phyloP scores from a whole-genome alignment of 1,284 basidiomycete genomes.

The Bjerkandera adusta region DNA sequence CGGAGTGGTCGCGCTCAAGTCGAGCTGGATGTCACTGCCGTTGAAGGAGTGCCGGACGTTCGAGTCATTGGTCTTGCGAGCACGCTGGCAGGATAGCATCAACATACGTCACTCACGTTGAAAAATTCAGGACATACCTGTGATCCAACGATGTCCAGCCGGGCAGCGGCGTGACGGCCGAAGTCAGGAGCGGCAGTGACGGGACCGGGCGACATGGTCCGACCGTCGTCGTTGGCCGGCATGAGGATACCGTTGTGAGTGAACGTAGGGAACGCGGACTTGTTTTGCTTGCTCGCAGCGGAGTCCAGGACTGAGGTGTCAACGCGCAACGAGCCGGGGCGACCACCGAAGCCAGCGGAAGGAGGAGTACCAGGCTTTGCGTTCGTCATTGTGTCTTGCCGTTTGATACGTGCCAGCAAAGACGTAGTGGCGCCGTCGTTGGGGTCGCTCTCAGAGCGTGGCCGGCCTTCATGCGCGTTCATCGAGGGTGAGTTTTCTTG shows the following conservation, averaged over 20 bases:
- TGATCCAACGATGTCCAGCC: constrained; percentile 69
- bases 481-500: constrained; percentile 49
- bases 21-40: constrained; percentile 61
- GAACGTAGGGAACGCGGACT: constrained; percentile 78
- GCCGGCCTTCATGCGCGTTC: constrained; percentile 52
- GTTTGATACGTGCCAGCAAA: constrained; percentile 71
- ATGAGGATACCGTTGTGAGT: constrained; percentile 69
- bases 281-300: constrained; percentile 65
- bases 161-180: constrained; percentile 65
- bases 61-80: constrained; percentile 49
- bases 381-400: constrained; percentile 42
- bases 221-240: constrained; percentile 55
- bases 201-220: constrained; percentile 70
- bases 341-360: constrained; percentile 38
- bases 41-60: constrained; percentile 71
- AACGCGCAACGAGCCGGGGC: constrained; percentile 67
- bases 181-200: constrained; percentile 81
- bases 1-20: constrained; percentile 50
- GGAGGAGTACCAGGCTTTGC: constrained; percentile 41
- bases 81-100: constrained; percentile 35
- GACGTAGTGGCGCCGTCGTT: constrained; percentile 64
- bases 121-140: constrained; percentile 46
- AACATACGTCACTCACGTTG: constrained; percentile 9
- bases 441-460: constrained; percentile 75
- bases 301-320: constrained; percentile 67